Percentiles rank a stretch among this genome's conserved stretches.
phyloP scores from a whole-genome alignment of 805 yeast genomes.

The Jamesozyma lodderae region DNA sequence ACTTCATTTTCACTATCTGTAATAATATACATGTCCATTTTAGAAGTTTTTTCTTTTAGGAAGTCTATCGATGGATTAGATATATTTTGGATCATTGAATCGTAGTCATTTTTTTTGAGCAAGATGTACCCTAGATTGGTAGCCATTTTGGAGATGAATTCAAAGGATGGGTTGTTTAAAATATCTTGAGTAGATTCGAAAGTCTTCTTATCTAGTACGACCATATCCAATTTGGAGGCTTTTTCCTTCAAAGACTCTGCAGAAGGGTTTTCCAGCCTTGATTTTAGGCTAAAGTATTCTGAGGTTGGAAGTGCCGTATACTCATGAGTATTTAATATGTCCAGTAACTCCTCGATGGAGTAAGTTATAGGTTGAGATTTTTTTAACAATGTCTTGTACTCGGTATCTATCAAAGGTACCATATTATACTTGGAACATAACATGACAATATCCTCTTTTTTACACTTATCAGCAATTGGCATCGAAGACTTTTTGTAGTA shows the following conservation, averaged over 20 bases:
- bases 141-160: not conserved
- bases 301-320: constrained; percentile 7
- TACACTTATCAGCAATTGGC: constrained; percentile 7
- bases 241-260: constrained; percentile 3
- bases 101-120: not conserved
- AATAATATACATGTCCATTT: not conserved
- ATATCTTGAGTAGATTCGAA: not conserved
- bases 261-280: not conserved
- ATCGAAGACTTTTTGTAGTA: constrained; percentile 5
- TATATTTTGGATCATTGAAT: too few species aligned
- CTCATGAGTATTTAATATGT: constrained; percentile 10
- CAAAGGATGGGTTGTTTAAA: not conserved
- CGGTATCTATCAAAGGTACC: constrained; percentile 9
- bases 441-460: constrained; percentile 8
- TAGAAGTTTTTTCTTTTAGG: not conserved
- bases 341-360: constrained; percentile 14
- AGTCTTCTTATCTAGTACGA: constrained; percentile 6
- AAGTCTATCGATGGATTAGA: not conserved
- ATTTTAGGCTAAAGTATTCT: not conserved
- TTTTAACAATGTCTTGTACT: constrained; percentile 9
- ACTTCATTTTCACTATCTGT: not conserved
- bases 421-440: constrained; percentile 14
- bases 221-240: not conserved
- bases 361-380: constrained; percentile 8
- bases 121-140: not conserved